Percentiles rank a stretch among this genome's conserved stretches.
These are phyloP conservation scores for Fraxinus quadrangulata DNA, from an alignment of 257 asterid genomes.

Conservation along the genomic window DNA sequence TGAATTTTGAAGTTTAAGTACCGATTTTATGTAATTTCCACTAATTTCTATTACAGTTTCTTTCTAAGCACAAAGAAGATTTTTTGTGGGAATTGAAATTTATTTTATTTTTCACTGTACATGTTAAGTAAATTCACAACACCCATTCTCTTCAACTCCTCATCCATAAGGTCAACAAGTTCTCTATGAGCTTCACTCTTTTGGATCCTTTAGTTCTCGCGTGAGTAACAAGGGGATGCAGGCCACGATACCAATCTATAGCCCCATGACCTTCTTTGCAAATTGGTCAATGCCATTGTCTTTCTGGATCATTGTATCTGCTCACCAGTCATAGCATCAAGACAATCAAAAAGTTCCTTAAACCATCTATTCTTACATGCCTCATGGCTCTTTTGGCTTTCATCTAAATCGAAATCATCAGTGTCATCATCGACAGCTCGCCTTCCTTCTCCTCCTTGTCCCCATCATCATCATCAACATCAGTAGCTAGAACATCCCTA, in stretches of 20 bases:
- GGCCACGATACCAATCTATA: conserved; percentile 44
- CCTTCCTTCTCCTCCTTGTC: no score
- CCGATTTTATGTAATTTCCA: no score
- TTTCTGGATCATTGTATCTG: conserved; percentile 35
- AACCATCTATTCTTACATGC: conserved; percentile 27
- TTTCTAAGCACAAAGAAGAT: no score
- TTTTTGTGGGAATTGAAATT: no score
- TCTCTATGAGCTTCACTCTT: conserved; percentile 43
- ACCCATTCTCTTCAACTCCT: conserved; percentile 41
- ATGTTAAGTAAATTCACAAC: no score
- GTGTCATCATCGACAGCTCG: conserved; percentile 10
- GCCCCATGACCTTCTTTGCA: conserved; percentile 53
- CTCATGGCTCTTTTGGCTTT: conserved; percentile 39
- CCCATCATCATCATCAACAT: conserved; percentile 29
- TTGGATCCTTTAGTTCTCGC: conserved; percentile 44
- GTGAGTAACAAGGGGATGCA: conserved; percentile 42
- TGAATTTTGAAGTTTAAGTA: no score
- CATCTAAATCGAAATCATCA: conserved; percentile 38
- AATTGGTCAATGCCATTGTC: conserved; percentile 51
- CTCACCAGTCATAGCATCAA: conserved; percentile 35
- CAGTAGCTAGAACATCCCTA: conserved; percentile 19
- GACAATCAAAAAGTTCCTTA: conserved; percentile 33
- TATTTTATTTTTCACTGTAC: no score
- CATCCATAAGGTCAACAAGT: conserved; percentile 45
- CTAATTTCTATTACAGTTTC: no score